phyloP scores from a whole-genome alignment of 352 stramenopile genomes.

The Phytopythium boreale region DNA sequence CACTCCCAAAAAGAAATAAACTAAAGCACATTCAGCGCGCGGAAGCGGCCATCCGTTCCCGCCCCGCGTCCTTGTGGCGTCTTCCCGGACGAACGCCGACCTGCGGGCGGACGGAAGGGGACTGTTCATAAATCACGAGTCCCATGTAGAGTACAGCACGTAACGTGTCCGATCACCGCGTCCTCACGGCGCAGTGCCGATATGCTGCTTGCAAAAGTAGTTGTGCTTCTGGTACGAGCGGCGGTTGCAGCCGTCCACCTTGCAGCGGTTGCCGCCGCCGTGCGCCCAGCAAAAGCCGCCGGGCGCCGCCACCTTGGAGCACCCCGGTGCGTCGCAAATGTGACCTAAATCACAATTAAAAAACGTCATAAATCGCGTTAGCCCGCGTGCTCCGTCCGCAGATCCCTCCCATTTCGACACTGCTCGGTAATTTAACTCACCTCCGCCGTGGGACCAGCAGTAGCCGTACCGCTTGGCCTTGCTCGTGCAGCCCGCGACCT shows the following conservation, averaged over 20 bases:
- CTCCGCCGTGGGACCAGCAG: constrained; percentile 68
- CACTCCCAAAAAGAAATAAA: constrained; percentile 2
- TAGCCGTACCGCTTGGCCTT: constrained; percentile 72
- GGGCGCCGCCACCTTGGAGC: constrained; percentile 61
- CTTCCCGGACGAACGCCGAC: constrained; percentile 3
- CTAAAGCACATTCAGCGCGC: not conserved
- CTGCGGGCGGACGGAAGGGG: not conserved
- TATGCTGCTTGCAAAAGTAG: constrained; percentile 73
- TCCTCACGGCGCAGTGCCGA: constrained; percentile 9
- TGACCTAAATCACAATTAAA: constrained; percentile 15
- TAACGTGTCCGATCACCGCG: no score
- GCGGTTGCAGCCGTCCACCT: constrained; percentile 62
- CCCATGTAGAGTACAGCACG: not conserved
- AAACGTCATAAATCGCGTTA: constrained; percentile 1
- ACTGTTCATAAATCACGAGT: not conserved
- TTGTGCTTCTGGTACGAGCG: constrained; percentile 67
- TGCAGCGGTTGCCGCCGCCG: constrained; percentile 69
- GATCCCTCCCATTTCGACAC: not conserved
- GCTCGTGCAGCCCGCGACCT: constrained; percentile 54
- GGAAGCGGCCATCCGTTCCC: not conserved
- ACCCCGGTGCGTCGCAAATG: constrained; percentile 49
- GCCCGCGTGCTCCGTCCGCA: not conserved
- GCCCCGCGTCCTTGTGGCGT: not conserved
- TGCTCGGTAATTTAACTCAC: constrained; percentile 11
- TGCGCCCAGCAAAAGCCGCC: constrained; percentile 71